phyloP scores from a whole-genome alignment of 305 asterid genomes.

The Solanum hybrid region DNA sequence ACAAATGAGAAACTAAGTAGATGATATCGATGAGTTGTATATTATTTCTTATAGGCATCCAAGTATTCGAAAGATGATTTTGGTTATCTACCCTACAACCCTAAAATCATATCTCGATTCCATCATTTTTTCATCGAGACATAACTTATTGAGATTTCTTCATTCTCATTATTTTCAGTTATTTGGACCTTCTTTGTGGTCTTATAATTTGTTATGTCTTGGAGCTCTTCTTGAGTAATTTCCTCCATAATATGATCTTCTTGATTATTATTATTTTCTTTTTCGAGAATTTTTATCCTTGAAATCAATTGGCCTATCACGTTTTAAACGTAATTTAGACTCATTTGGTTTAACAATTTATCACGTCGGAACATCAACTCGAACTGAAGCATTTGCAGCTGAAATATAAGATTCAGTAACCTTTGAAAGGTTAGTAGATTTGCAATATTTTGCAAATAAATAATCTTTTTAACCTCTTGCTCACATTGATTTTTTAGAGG shows the following conservation, averaged over 20 bases:
- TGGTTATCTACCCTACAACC: not conserved
- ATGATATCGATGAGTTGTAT: not conserved
- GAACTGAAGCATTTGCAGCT: not conserved
- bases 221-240: not conserved
- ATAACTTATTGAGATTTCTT: not conserved
- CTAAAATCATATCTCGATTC: not conserved
- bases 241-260: not conserved
- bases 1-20: not conserved
- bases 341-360: too few species aligned
- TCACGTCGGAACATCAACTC: not conserved
- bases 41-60: not conserved
- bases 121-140: not conserved
- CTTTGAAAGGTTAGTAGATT: not conserved
- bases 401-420: not conserved
- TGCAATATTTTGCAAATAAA: too few species aligned
- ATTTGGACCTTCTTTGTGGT: not conserved
- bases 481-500: not conserved
- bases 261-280: too few species aligned
- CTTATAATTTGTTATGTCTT: not conserved
- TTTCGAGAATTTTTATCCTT: not conserved
- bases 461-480: not conserved
- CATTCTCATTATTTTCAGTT: not conserved
- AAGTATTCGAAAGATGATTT: not conserved
- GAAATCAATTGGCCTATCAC: not conserved
- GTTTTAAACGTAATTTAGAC: not conserved